Evolutionary conservation across 2,329 filamentous ascomycete species (phyloP), one percentile per base, ranked within the genome.

Genomic region (Apiospora aurea): DNA sequence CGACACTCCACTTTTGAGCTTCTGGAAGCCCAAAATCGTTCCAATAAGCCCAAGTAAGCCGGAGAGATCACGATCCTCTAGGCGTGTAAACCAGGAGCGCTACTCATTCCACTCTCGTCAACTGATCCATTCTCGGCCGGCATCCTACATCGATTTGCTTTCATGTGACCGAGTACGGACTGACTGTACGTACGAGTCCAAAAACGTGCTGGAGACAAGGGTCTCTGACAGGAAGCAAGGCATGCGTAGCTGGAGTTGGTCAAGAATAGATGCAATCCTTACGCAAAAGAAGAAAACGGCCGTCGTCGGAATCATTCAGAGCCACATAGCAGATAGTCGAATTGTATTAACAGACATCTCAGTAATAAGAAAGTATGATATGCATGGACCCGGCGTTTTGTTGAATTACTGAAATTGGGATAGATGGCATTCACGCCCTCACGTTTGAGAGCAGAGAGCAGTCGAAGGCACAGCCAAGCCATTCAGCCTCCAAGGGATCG

Each of bases 21-120:
- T 64, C 57, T 64, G 57, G 57, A 64, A 64, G 57, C 57, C 34
- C 34, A n/a, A 41, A 64, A 11, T 64, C 57, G 41, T 64, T 64
- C 57, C 53, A 38, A 38, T 38, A 38, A 38, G 34, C 34, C 34
- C 34, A 61, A 21, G 53, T 11, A 29, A 34, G 16, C 29, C 34
- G 53, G 26, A 38, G 21, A 61, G 29, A n/a, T 38, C 57, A 64
- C 34, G 57, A 64, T 64, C 34, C 26, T 29, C 26, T 29, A 64
- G 24, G 18, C 53, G 34, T 34, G 26, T 29, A 57, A 57, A 57
- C 7, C 53, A 61, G 29, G 29, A 34, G 34, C 41, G n/a, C 41
- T 38, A 3, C 29, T 61, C 53, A 61, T 61, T 61, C 53, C 53
- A 61, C 53, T 38, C 26, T 53, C 24, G 29, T 8, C 16, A 4